Conservation (phyloP, 2,329 filamentous ascomycete species). For the Hawksworthiomyces lignivorus region DNA sequence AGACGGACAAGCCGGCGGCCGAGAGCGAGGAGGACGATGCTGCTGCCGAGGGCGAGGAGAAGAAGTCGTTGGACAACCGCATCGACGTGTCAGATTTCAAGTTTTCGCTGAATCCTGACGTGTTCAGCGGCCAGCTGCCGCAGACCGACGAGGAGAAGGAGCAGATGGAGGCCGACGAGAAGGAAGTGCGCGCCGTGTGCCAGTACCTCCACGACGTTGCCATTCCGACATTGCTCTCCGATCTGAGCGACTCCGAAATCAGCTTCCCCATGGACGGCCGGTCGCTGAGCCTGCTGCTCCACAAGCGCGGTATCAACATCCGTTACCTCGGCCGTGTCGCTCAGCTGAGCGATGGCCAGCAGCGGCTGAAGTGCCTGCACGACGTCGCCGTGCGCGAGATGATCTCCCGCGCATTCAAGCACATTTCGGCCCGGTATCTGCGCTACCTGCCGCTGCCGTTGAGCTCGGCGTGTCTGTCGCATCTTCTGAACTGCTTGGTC, state of each 20-base stretch:
- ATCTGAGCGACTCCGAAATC: slow-evolving; percentile 85
- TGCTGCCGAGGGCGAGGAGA: slow-evolving; percentile 20
- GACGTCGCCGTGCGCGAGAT: slow-evolving; percentile 83
- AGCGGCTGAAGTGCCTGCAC: slow-evolving; percentile 68
- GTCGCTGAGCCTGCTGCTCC: slow-evolving; percentile 78
- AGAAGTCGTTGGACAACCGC: slow-evolving; percentile 49
- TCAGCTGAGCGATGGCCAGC: slow-evolving; percentile 53
- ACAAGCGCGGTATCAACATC: slow-evolving; percentile 96
- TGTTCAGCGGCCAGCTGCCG: slow-evolving; percentile 85
- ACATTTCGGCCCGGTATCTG: slow-evolving; percentile 72
- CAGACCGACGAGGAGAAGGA: slow-evolving; percentile 86
- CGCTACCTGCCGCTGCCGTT: slow-evolving; percentile 73
- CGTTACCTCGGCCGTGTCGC: slow-evolving; percentile 88
- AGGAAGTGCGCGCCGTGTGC: slow-evolving; percentile 79
- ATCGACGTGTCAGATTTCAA: slow-evolving; percentile 83
- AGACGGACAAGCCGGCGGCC: slow-evolving; percentile 21
- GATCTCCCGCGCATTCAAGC: slow-evolving; percentile 93
- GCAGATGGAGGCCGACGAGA: slow-evolving; percentile 75
- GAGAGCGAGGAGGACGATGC: slow-evolving; percentile 25
- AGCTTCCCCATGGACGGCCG: slow-evolving; percentile 99
- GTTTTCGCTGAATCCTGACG: slow-evolving; percentile 88
- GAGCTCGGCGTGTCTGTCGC: slow-evolving; percentile 69
- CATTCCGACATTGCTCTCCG: slow-evolving; percentile 77
- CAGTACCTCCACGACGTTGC: slow-evolving; percentile 66
- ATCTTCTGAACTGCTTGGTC: slow-evolving; percentile 89